phyloP scores from a whole-genome alignment of 23 red algal genomes.

The Gracilaria vermiculophylla region DNA sequence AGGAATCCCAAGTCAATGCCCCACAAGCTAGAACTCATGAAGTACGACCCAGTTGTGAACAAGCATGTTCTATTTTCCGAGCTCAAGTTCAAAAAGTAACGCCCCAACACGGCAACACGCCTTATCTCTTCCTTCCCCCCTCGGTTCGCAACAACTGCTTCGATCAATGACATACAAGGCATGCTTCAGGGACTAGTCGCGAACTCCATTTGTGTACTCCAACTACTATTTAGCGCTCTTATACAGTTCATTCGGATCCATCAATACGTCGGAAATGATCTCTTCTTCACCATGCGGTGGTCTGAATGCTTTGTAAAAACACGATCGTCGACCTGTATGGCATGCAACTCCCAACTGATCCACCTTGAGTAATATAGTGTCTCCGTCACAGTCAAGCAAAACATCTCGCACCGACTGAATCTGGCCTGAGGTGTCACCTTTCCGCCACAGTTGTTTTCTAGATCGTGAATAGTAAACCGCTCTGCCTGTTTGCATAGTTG shows the following conservation, averaged over 20 bases:
- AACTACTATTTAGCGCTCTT: slow-evolving; percentile 9
- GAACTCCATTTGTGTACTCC: not conserved
- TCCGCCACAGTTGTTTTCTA: slow-evolving; percentile 83
- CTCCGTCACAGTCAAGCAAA: slow-evolving; percentile 92
- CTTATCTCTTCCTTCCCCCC: not conserved
- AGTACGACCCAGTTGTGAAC: slow-evolving; percentile 91
- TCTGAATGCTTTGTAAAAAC: slow-evolving; percentile 81
- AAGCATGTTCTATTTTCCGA: slow-evolving; percentile 96
- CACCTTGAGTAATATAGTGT: slow-evolving; percentile 88
- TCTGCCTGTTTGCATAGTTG: slow-evolving; percentile 74
- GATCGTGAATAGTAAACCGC: slow-evolving; percentile 92
- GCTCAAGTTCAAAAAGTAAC: slow-evolving; percentile 86
- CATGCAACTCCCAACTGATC: slow-evolving; percentile 95
- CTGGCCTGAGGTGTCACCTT: slow-evolving; percentile 97
- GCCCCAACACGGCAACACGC: not conserved
- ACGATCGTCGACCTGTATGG: slow-evolving; percentile 91
- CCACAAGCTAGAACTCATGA: slow-evolving; percentile 90
- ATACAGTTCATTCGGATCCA: slow-evolving; percentile 69
- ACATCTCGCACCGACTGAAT: slow-evolving; percentile 77
- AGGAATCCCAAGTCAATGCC: slow-evolving; percentile 87
- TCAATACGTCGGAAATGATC: slow-evolving; percentile 37
- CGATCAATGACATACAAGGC: not conserved
- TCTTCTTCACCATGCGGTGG: slow-evolving; percentile 50
- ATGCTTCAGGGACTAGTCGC: not conserved
- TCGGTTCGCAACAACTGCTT: not conserved